These are phyloP conservation scores for Cephaloascus fragrans DNA, from an alignment of 805 yeast species.

Conservation along the genomic window DNA sequence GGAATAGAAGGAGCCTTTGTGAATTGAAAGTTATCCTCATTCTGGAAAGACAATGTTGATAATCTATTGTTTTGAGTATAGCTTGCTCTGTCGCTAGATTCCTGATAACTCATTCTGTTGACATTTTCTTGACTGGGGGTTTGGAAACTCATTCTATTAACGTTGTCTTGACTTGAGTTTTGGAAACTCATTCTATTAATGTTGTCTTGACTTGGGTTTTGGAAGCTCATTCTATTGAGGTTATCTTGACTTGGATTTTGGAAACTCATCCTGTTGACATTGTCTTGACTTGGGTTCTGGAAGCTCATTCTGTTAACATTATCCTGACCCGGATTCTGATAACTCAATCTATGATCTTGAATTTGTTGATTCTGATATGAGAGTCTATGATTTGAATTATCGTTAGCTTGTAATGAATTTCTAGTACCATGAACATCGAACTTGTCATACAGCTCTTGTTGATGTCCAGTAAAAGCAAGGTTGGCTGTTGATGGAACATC, in stretches of 20 bases:
- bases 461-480: background rate
- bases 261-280: background rate
- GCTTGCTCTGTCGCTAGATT: too few relatives aligned
- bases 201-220: background rate
- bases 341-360: background rate
- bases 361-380: background rate
- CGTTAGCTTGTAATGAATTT: too few relatives aligned
- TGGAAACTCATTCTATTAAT: background rate
- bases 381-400: background rate
- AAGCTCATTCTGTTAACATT: background rate
- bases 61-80: too few relatives aligned
- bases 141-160: background rate
- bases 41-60: too few relatives aligned
- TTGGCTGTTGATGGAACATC: background rate
- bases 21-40: background rate
- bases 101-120: background rate
- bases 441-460: too few relatives aligned
- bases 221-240: background rate
- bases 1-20: background rate
- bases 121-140: background rate
- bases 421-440: too few relatives aligned
- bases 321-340: background rate
- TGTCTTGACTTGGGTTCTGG: background rate
- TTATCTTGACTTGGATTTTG: background rate
- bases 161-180: background rate